Evolutionary conservation across 2,329 filamentous ascomycete species (phyloP).

Genomic region (Colletotrichum sp.): DNA sequence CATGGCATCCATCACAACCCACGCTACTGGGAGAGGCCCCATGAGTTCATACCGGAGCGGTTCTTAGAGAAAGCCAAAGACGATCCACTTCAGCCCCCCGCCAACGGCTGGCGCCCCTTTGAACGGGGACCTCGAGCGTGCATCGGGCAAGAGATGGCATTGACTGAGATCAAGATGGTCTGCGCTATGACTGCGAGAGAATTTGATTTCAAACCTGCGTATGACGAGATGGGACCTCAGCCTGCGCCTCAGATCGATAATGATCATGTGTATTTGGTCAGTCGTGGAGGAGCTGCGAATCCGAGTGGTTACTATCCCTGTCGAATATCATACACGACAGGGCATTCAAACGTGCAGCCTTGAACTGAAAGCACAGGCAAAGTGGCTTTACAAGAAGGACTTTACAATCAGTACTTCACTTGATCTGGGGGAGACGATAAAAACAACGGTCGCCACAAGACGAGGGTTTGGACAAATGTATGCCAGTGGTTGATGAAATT

Average conservation of each 20-base stretch:
- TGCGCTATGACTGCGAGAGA: conserved; percentile 53
- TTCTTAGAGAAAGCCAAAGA: conserved; percentile 34
- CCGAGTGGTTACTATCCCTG: neutral
- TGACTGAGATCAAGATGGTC: conserved; percentile 55
- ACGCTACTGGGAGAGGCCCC: conserved; percentile 40
- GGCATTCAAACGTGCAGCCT: neutral
- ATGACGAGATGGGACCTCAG: conserved; percentile 34
- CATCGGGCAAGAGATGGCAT: conserved; percentile 61
- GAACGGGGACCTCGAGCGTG: conserved; percentile 57
- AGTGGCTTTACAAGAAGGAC: neutral
- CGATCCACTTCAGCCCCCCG: conserved; percentile 37
- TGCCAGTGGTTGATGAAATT: neutral
- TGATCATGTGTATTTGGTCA: neutral
- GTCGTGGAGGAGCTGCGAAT: neutral
- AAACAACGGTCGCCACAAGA: neutral
- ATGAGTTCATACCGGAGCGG: conserved; percentile 46
- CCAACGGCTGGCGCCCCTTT: conserved; percentile 58
- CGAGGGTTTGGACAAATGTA: neutral
- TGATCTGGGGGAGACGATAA: neutral
- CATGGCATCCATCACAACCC: conserved; percentile 41
- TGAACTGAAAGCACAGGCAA: too few relatives aligned
- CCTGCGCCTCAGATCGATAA: neutral
- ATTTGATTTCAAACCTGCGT: conserved; percentile 51
- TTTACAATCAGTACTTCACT: neutral
- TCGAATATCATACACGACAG: neutral